A percentile compares a stretch with the other conserved stretches of the same genome.
These are phyloP conservation scores for Camellia sinensis DNA, from an alignment of 148 eudicot genomes.

Conservation along the genomic window DNA sequence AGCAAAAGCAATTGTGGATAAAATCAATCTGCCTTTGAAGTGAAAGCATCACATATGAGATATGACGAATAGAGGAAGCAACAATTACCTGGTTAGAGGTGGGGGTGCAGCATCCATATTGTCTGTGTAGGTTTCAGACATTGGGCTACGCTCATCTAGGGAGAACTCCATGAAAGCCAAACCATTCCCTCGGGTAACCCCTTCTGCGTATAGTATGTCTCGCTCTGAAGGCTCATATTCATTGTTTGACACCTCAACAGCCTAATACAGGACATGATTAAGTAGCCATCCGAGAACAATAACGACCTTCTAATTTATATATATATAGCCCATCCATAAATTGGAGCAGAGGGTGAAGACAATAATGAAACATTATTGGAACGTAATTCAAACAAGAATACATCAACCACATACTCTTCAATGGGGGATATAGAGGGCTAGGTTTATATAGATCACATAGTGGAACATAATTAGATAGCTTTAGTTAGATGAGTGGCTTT, in stretches of 20 bases:
- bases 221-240: constrained; percentile 95
- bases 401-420: not conserved
- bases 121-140: constrained; percentile 81
- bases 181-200: constrained; percentile 94
- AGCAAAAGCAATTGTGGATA: not conserved
- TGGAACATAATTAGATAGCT: no score
- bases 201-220: constrained; percentile 95
- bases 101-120: constrained; percentile 69
- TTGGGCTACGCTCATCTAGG: constrained; percentile 89
- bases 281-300: not conserved
- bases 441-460: no score
- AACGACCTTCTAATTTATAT: not conserved
- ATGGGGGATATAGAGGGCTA: no score
- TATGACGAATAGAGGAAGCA: not conserved
- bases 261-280: constrained; percentile 40
- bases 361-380: not conserved
- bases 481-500: no score
- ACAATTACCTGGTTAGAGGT: constrained; percentile 65
- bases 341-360: not conserved
- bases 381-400: no score
- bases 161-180: constrained; percentile 96
- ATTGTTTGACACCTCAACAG: constrained; percentile 94
- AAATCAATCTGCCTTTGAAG: constrained; percentile 3
- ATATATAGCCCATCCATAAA: not conserved
- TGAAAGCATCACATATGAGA: not conserved